Base-by-base conservation (phyloP, 257 asterid genomes). In the Ligustrum vulgare region DNA sequence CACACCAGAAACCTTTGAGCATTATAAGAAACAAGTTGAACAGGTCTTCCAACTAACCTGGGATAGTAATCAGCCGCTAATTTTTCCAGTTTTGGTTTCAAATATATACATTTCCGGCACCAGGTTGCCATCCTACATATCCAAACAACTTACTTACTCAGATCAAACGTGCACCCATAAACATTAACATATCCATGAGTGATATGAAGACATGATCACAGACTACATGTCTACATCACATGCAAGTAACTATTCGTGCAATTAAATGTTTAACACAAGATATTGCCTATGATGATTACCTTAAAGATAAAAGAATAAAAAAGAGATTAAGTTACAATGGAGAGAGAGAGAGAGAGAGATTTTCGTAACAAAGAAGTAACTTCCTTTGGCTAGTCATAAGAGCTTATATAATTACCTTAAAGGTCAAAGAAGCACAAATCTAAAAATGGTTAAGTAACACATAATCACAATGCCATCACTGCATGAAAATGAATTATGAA, bases 31-130 rank as follows among this genome's bases (percentile, higher is more conserved):
- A 78, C 4, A 79, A 63, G 36, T n/a, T 20, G 78, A 37, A 34
- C 69, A 43, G 16, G 74, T 51, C 45, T 28, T 68, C n/a, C 39
- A 73, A 54, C 89, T 37, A 23, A 94, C 98, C 98, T 92, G 73
- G 98, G 93, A 80, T 86, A 78, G 84, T 91, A 92, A 67, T 89
- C 96, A 5, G 99, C 97, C 10, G 99, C 96, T 83, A 92, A 78
- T 63, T 89, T 94, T 87, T 88, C 96, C 86, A 94, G 84, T 74
- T 94, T 94, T 56, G 98, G 98, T 82, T 94, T 92, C 84, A 92
- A 83, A 84, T 88, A 94, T 88, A 94, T 91, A 78, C 98, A 94
- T 80, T 94, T 94, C 86, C 98, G 83, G 90, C 98, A 94, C 98
- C 98, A 92, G 80, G 72, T 88, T 73, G 98, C 98, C 90, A 82